These are phyloP conservation scores for Kwoniella bestiolae DNA, from an alignment of 768 basidiomycete species.

Conservation along the genomic window DNA sequence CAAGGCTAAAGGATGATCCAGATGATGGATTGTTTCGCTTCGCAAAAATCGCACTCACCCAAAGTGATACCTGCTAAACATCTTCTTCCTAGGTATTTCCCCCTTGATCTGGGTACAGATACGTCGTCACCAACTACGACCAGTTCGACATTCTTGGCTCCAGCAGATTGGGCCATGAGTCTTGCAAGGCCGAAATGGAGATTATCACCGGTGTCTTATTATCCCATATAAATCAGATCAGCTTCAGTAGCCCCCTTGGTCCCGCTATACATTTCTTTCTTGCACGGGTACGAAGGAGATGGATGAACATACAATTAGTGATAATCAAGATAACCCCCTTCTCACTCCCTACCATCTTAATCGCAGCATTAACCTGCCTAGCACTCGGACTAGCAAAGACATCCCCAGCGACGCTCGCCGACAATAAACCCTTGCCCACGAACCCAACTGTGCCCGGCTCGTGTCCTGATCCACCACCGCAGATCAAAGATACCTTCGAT, in stretches of 20 bases:
- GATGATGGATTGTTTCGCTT: not conserved
- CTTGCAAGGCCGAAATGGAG: conserved; percentile 89
- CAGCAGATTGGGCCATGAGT: conserved; percentile 75
- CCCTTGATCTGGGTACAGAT: conserved; percentile 78
- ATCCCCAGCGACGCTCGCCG: conserved; percentile 51
- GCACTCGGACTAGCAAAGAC: conserved; percentile 54
- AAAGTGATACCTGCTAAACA: conserved; percentile 53
- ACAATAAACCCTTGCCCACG: conserved; percentile 47
- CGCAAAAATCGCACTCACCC: conserved; percentile 26
- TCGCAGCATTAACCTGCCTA: conserved; percentile 48
- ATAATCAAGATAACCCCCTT: conserved; percentile 53
- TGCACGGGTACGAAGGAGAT: too few relatives aligned
- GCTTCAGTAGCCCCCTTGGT: too few relatives aligned
- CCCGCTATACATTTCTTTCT: too few relatives aligned
- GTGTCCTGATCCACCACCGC: conserved; percentile 52
- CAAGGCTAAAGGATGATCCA: not conserved
- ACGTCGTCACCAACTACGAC: conserved; percentile 89
- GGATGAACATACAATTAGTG: conserved; percentile 46
- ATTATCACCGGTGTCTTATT: conserved; percentile 70
- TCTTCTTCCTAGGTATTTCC: conserved; percentile 80
- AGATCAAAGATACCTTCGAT: conserved; percentile 50
- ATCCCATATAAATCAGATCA: too few relatives aligned
- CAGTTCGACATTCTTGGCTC: conserved; percentile 70
- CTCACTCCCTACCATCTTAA: conserved; percentile 46
- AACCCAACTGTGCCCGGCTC: conserved; percentile 53